Conservation (phyloP, 768 basidiomycete genomes). For the Kwoniella sp. region DNA sequence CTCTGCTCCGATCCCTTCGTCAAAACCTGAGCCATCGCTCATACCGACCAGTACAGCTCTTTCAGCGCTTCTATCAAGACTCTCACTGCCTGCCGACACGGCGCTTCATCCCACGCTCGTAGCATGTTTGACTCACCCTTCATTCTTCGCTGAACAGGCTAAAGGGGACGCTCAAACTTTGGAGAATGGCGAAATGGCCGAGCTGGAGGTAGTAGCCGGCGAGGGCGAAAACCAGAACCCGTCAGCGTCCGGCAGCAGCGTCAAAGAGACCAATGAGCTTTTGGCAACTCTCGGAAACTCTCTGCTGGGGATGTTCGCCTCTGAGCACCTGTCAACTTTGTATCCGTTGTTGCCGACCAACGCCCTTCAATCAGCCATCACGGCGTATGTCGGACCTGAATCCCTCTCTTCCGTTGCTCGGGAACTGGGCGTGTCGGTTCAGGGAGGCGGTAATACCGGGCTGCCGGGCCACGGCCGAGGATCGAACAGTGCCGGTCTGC, state of each 20-base stretch:
- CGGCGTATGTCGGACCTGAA: conserved; percentile 84
- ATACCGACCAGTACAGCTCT: conserved; percentile 42
- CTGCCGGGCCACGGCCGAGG: conserved; percentile 30
- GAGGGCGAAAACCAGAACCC: neutral
- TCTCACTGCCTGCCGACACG: conserved; percentile 36
- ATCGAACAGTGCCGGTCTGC: conserved; percentile 16
- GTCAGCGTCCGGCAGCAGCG: neutral
- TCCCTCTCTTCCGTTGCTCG: conserved; percentile 82
- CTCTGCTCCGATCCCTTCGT: neutral
- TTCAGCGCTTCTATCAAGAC: conserved; percentile 48
- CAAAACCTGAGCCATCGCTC: conserved; percentile 9
- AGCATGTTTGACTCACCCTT: conserved; percentile 51
- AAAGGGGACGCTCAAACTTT: neutral
- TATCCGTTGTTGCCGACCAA: conserved; percentile 91
- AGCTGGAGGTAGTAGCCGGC: conserved; percentile 5
- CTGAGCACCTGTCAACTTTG: conserved; percentile 75
- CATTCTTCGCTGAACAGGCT: conserved; percentile 28
- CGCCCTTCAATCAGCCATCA: conserved; percentile 86
- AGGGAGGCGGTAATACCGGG: conserved; percentile 30
- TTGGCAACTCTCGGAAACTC: conserved; percentile 79
- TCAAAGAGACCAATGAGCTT: conserved; percentile 67
- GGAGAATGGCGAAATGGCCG: neutral
- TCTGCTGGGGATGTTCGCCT: conserved; percentile 83
- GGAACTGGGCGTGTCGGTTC: conserved; percentile 59
- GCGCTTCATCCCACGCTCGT: conserved; percentile 37